Evolutionary conservation across 345 rosid species (phyloP).

Genomic region (Euclidium syriacum): DNA sequence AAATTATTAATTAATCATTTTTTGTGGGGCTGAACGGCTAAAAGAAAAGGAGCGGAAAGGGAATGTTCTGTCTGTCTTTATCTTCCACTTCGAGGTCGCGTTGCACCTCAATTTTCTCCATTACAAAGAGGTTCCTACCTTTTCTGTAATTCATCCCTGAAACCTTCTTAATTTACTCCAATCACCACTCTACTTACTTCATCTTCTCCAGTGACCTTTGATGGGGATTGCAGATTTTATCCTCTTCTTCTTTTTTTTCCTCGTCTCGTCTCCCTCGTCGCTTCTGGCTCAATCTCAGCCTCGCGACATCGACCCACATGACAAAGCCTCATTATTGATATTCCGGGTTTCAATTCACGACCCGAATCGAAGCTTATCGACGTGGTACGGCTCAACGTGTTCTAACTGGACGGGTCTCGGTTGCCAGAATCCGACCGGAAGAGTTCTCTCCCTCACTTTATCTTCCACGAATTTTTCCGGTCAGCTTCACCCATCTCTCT

Average conservation of each 20-base stretch:
- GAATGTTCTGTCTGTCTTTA: conserved; percentile 8
- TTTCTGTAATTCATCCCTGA: neutral
- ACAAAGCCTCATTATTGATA: conserved; percentile 50
- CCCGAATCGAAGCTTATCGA: conserved; percentile 44
- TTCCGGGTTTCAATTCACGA: conserved; percentile 52
- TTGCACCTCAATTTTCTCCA: conserved; percentile 1
- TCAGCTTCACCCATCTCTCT: conserved; percentile 52
- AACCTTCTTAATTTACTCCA: conserved; percentile 1
- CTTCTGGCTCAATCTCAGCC: conserved; percentile 31
- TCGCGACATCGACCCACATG: conserved; percentile 45
- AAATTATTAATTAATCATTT: too few relatives aligned
- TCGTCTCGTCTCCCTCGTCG: conserved; percentile 27
- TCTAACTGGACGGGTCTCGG: conserved; percentile 67
- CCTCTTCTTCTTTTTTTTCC: conserved; percentile 26
- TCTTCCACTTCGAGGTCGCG: conserved; percentile 13
- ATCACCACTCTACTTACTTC: conserved; percentile 14
- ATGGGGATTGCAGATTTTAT: neutral
- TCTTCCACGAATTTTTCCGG: conserved; percentile 54
- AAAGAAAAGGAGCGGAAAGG: too few relatives aligned
- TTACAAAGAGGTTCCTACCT: neutral
- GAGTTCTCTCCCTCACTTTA: conserved; percentile 55
- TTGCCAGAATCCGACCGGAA: conserved; percentile 55
- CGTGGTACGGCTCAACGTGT: conserved; percentile 73
- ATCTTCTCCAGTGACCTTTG: neutral
- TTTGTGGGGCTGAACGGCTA: too few relatives aligned